Evolutionary conservation across 768 basidiomycete species (phyloP), one percentile per base, ranked within the genome.

Genomic region (Piloderma croceum): DNA sequence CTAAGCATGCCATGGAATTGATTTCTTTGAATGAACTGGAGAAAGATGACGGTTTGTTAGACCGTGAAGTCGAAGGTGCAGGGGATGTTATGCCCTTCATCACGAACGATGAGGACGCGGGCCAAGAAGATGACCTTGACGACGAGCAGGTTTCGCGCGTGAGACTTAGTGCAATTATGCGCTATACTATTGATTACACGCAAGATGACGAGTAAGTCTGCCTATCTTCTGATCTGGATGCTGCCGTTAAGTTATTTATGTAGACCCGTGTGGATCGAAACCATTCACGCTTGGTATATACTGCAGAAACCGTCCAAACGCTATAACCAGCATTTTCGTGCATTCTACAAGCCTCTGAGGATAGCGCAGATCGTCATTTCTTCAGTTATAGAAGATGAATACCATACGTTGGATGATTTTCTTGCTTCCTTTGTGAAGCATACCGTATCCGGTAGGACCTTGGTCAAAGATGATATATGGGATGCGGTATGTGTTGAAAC

Each of bases 191-290:
- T 12, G 74, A 81, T 49, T 83, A 75, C 48, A 60, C 61, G 6
- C 61, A 67, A 25, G 51, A 53, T 20, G 56, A 72, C 33, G 73
- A 73, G 84, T 84, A 50, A 43, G 81, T 59, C 19, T 47, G 22
- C 35, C 38, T 36, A 1, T 49, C 31, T 34, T 24, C n/a, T 40
- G 9, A 4, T n/a, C 12, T 5, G 40, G 31, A 5, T 31, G 39
- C 21, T 44, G 11, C 24, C 11, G 36, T 22, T 39, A 20, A 12
- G 6, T 46, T 15, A 31, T 42, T 41, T 15, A 43, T 7, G 34
- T 47, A 87, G 85, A 13, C 74, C 81, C 2, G 58, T 86, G 7
- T 84, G 68, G 43, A 65, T 90, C 18, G 77, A 85, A 48, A 86
- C 85, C 0, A 46, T 65, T 13, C 71, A 67, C 39, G 80, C 81